These are phyloP conservation scores for Phalaenopsis hybrid DNA, from an alignment of 116 monocot species.

Conservation along the genomic window DNA sequence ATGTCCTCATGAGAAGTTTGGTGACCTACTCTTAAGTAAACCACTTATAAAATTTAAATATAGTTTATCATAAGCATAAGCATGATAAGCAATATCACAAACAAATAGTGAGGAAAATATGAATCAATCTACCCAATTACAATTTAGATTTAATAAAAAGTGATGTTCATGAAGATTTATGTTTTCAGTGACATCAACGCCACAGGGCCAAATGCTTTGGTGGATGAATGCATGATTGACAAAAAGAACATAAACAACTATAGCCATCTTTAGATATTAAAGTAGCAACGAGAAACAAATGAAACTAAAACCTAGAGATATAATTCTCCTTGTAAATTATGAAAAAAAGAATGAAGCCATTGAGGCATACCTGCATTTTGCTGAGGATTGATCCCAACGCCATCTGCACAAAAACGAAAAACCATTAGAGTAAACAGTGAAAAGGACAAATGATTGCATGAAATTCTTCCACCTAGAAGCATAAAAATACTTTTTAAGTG, in stretches of 20 bases:
- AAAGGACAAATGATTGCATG: not conserved
- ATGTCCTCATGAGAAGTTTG: too few relatives aligned
- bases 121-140: too few relatives aligned
- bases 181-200: not conserved
- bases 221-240: not conserved
- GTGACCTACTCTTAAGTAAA: too few relatives aligned
- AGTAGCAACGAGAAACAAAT: not conserved
- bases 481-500: not conserved
- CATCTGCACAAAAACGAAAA: conserved; percentile 33
- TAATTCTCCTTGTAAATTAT: not conserved
- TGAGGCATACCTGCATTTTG: conserved; percentile 51
- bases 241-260: not conserved
- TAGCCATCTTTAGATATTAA: not conserved
- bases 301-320: not conserved
- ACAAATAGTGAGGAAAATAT: too few relatives aligned
- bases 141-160: too few relatives aligned
- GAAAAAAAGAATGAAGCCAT: not conserved
- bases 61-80: too few relatives aligned
- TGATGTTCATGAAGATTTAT: too few relatives aligned
- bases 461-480: not conserved
- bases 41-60: too few relatives aligned
- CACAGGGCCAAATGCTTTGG: not conserved
- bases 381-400: conserved; percentile 69
- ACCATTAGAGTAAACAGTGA: conserved; percentile 9
- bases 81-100: too few relatives aligned